These are phyloP conservation scores for Sechiopsis laciniata DNA, from an alignment of 306 rosid genomes.

Conservation along the genomic window DNA sequence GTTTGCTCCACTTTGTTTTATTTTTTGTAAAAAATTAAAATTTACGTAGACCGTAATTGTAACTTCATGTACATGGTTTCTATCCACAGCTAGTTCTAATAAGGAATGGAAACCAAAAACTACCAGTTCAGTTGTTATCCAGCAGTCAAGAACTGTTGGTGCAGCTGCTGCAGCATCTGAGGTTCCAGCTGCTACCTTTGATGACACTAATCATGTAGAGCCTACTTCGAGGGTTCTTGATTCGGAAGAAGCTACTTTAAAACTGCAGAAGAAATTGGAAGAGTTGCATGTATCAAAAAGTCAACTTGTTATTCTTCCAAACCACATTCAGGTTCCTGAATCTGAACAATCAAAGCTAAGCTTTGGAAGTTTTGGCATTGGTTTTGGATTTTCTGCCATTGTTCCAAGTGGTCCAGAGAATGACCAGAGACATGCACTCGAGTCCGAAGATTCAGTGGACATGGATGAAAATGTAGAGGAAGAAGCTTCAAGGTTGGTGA, in stretches of 20 bases:
- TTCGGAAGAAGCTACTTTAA: constrained; percentile 54
- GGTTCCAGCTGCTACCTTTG: constrained; percentile 37
- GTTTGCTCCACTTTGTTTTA: too few species aligned
- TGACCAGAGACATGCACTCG: constrained; percentile 61
- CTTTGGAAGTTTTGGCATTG: constrained; percentile 85
- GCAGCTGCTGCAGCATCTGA: constrained; percentile 39
- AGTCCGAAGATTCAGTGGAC: constrained; percentile 62
- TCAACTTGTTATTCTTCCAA: constrained; percentile 83
- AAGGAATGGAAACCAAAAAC: constrained; percentile 99
- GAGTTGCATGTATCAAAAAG: constrained; percentile 60
- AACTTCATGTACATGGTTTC: constrained; percentile 29
- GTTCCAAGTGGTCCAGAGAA: constrained; percentile 46
- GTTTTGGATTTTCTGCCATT: constrained; percentile 52
- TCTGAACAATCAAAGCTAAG: constrained; percentile 84
- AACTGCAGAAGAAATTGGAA: constrained; percentile 67
- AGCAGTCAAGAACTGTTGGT: constrained; percentile 47
- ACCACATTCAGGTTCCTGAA: constrained; percentile 87
- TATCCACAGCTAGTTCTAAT: constrained; percentile 72
- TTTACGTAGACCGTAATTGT: constrained; percentile 13
- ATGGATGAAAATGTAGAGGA: constrained; percentile 62
- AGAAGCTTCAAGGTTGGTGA: constrained; percentile 58
- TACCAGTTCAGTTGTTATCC: constrained; percentile 38
- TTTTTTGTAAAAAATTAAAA: not conserved
- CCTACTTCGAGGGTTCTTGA: constrained; percentile 48
- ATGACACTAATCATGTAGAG: constrained; percentile 34